These are phyloP conservation scores for Globisporangium polare DNA, from an alignment of 352 stramenopile genomes.

Conservation along the genomic window DNA sequence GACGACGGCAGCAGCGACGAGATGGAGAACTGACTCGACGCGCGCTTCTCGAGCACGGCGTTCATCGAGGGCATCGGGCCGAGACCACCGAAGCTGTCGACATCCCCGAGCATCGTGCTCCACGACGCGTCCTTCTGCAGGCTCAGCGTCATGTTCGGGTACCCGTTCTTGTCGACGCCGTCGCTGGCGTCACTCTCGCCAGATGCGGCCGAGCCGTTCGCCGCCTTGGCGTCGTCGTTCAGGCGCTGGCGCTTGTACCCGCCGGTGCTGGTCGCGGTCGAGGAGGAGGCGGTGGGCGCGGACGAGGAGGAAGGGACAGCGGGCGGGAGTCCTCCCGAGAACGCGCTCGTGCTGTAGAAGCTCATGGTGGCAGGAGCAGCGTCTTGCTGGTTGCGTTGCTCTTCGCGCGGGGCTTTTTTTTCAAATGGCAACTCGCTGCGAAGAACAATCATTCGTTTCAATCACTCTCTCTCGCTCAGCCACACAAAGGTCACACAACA, in stretches of 20 bases:
- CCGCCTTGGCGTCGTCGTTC: conserved; percentile 30
- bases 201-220: conserved; percentile 2
- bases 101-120: conserved; percentile 58
- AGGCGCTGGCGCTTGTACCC: conserved; percentile 57
- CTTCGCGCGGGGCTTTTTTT: conserved; percentile 13
- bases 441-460: conserved; percentile 19
- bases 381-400: conserved; percentile 4
- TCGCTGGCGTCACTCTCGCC: not conserved
- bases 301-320: not conserved
- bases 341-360: conserved; percentile 11
- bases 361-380: not conserved
- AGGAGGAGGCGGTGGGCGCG: not conserved
- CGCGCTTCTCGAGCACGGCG: conserved; percentile 66
- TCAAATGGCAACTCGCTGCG: conserved; percentile 13
- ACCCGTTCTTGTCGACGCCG: conserved; percentile 24
- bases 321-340: not conserved
- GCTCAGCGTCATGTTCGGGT: conserved; percentile 47
- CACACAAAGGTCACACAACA: conserved; percentile 6
- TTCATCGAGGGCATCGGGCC: conserved; percentile 69
- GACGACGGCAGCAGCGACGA: conserved; percentile 55
- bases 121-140: conserved; percentile 76
- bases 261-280: not conserved
- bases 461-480: conserved; percentile 14
- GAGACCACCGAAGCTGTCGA: conserved; percentile 58
- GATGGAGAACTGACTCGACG: conserved; percentile 75